These are phyloP conservation scores for Eutrema heterophyllum DNA, from an alignment of 345 rosid species.

Conservation along the genomic window DNA sequence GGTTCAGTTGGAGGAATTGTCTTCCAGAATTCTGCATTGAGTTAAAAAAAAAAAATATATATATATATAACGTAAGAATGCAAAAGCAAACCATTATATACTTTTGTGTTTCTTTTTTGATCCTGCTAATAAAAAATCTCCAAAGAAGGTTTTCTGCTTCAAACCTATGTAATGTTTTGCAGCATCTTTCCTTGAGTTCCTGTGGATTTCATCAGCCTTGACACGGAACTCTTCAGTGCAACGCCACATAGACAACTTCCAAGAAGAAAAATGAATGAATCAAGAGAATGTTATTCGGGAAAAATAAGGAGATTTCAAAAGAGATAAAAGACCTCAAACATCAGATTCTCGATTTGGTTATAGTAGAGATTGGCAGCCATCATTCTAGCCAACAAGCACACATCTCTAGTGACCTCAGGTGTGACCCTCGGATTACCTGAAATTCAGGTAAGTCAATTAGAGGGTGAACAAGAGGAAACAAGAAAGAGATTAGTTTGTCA, in stretches of 20 bases:
- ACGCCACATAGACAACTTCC: conserved; percentile 99
- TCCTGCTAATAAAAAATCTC: neutral
- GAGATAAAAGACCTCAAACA: conserved; percentile 75
- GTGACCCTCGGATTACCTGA: conserved; percentile 98
- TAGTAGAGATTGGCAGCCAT: conserved; percentile 96
- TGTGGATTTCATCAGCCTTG: conserved; percentile 68
- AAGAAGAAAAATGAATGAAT: conserved; percentile 2
- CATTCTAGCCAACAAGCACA: conserved; percentile 95
- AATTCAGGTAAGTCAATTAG: neutral
- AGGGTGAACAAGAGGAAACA: neutral
- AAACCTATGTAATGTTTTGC: conserved; percentile 98
- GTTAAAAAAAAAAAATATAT: neutral
- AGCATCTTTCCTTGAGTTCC: conserved; percentile 79
- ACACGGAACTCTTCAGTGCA: conserved; percentile 91
- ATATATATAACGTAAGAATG: neutral
- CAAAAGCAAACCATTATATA: neutral
- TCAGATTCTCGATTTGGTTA: conserved; percentile 88
- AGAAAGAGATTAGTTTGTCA: neutral
- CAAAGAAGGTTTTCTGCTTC: neutral
- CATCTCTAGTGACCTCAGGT: conserved; percentile 99
- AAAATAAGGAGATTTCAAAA: neutral
- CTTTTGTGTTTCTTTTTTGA: neutral
- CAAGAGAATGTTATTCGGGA: neutral
- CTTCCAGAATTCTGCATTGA: conserved; percentile 83
- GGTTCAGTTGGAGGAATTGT: conserved; percentile 83